These are phyloP conservation scores for Coemansia sp. DNA, from an alignment of 192 early-diverging fungal genomes.

Conservation along the genomic window DNA sequence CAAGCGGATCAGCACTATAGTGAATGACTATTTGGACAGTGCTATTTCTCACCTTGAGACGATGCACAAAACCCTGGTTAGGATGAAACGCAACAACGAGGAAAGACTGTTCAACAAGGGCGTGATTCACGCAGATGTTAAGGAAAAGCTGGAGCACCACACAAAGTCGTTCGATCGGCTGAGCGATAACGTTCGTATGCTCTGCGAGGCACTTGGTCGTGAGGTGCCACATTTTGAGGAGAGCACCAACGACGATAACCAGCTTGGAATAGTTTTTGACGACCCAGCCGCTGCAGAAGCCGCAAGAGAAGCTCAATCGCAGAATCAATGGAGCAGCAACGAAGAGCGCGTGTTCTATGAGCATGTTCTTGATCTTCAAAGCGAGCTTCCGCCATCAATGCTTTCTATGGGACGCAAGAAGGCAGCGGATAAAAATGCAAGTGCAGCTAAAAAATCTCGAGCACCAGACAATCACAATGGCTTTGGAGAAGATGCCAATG, in stretches of 20 bases:
- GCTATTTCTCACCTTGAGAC: constrained; percentile 29
- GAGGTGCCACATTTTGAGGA: constrained; percentile 81
- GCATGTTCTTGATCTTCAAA: constrained; percentile 73
- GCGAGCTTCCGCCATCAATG: constrained; percentile 81
- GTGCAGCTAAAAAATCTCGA: neutral
- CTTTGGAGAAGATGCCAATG: neutral
- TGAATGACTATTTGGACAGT: constrained; percentile 46
- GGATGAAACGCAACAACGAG: constrained; percentile 73
- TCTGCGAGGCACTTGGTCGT: constrained; percentile 72
- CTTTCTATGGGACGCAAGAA: constrained; percentile 55
- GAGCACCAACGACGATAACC: constrained; percentile 58
- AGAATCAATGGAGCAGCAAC: constrained; percentile 87
- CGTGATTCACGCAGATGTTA: constrained; percentile 38
- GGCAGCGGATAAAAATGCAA: neutral
- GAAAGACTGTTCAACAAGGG: constrained; percentile 81
- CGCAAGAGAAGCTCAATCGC: constrained; percentile 7
- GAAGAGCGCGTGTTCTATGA: constrained; percentile 91
- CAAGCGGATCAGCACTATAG: constrained; percentile 20
- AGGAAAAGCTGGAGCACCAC: constrained; percentile 38
- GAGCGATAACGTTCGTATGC: constrained; percentile 37
- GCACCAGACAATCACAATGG: neutral
- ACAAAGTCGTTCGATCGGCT: constrained; percentile 31
- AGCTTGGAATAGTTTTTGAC: constrained; percentile 49
- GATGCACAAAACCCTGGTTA: constrained; percentile 64
- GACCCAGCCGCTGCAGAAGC: constrained; percentile 14